Evolutionary conservation across 2,329 filamentous ascomycete species (phyloP).

Genomic region (Aureobasidium sp.): DNA sequence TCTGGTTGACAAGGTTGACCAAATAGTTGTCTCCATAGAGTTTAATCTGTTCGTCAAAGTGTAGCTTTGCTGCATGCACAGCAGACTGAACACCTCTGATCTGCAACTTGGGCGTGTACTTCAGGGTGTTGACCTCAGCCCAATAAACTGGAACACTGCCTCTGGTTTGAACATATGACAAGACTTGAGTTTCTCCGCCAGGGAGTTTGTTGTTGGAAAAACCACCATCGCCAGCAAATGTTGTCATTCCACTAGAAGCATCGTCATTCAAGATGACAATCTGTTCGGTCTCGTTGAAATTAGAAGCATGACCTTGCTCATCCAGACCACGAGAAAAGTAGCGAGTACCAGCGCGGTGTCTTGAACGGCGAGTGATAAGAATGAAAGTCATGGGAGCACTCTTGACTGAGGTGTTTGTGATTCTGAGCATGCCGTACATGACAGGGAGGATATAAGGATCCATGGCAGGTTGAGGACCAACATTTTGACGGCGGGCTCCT

Average conservation of each 20-base stretch:
- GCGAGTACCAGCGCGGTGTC: conserved; percentile 80
- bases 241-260: conserved; percentile 60
- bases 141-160: conserved; percentile 94
- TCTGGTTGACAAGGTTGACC: conserved; percentile 95
- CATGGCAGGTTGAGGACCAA: conserved; percentile 62
- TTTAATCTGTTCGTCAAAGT: conserved; percentile 89
- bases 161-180: conserved; percentile 93
- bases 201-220: conserved; percentile 62
- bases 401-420: conserved; percentile 79
- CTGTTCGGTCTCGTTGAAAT: conserved; percentile 98
- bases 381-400: conserved; percentile 73
- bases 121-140: conserved; percentile 89
- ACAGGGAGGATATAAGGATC: conserved; percentile 93
- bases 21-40: conserved; percentile 95
- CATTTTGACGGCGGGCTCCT: conserved; percentile 50
- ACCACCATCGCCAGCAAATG: conserved; percentile 68
- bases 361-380: conserved; percentile 80
- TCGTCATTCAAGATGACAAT: conserved; percentile 81
- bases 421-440: conserved; percentile 93
- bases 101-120: conserved; percentile 85
- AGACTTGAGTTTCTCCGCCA: conserved; percentile 72
- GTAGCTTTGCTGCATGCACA: conserved; percentile 66
- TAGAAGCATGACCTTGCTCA: conserved; percentile 89
- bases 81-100: conserved; percentile 78
- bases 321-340: conserved; percentile 95